phyloP scores from a whole-genome alignment of 768 basidiomycete species.

The Termitomyces sp. region DNA sequence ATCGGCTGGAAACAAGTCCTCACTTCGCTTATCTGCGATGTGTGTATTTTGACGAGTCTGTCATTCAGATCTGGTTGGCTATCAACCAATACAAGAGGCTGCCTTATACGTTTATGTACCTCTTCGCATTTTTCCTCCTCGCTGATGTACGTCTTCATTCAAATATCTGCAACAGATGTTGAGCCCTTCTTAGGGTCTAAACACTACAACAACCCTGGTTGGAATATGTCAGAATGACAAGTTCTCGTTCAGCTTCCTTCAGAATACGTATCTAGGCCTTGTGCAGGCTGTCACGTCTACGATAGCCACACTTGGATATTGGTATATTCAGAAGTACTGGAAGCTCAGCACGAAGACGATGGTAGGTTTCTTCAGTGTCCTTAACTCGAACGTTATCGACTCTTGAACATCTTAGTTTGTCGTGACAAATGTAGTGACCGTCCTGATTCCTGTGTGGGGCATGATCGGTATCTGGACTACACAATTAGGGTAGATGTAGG shows the following conservation, averaged over 20 bases:
- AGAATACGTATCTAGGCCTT: conserved; percentile 75
- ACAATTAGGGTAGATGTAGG: conserved; percentile 52
- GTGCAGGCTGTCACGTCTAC: conserved; percentile 74
- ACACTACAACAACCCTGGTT: conserved; percentile 73
- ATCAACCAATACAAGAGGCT: conserved; percentile 70
- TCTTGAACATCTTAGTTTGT: conserved; percentile 44
- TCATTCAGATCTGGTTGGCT: conserved; percentile 64
- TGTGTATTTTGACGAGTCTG: not conserved
- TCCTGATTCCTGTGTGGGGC: conserved; percentile 80
- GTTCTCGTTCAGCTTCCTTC: conserved; percentile 75
- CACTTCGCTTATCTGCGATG: not conserved
- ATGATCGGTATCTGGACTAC: conserved; percentile 82
- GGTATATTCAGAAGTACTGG: conserved; percentile 78
- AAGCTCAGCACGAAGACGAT: conserved; percentile 79
- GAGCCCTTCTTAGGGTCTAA: conserved; percentile 51
- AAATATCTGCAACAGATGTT: not conserved
- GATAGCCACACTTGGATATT: conserved; percentile 66
- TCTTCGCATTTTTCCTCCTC: conserved; percentile 72
- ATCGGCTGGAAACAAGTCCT: conserved; percentile 81
- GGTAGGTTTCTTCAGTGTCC: conserved; percentile 30
- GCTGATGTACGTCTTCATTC: conserved; percentile 48
- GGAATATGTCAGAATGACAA: conserved; percentile 77
- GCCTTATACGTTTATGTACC: conserved; percentile 78
- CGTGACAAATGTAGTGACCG: conserved; percentile 69
- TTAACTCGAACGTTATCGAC: not conserved